Evolutionary conservation across 495 filamentous ascomycete species (phyloP).

Genomic region (Cairneyella variabilis): DNA sequence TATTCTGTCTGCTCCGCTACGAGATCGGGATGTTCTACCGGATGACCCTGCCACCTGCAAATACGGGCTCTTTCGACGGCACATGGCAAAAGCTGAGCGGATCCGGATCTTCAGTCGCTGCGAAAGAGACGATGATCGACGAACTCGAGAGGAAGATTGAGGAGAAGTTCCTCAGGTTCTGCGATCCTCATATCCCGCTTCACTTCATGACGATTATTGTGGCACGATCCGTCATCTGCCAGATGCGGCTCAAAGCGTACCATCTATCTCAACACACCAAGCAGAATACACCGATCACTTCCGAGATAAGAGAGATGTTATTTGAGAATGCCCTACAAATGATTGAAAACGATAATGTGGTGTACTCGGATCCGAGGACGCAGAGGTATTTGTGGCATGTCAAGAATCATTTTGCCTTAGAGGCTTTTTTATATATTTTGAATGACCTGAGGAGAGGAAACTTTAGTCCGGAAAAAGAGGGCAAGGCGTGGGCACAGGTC

Average conservation of each 20-base stretch:
- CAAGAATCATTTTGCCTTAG: neutral
- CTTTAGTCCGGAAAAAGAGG: neutral
- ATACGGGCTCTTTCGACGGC: neutral
- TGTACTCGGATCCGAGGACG: neutral
- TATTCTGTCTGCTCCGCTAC: slow-evolving; percentile 38
- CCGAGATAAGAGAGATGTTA: neutral
- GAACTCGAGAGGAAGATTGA: slow-evolving; percentile 42
- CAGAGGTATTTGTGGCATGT: neutral
- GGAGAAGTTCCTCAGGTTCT: slow-evolving; percentile 56
- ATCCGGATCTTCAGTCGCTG: neutral
- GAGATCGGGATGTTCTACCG: slow-evolving; percentile 35
- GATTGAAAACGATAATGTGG: neutral
- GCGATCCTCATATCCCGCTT: slow-evolving; percentile 53
- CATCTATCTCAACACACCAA: neutral
- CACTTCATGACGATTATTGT: slow-evolving; percentile 66
- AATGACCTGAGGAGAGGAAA: neutral
- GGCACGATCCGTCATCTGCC: slow-evolving; percentile 48
- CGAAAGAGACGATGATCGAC: neutral
- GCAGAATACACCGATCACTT: neutral
- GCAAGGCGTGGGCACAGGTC: neutral
- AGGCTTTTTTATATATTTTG: neutral
- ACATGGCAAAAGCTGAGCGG: neutral
- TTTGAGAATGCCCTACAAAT: neutral
- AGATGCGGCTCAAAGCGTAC: neutral
- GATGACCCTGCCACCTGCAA: no score